Evolutionary conservation across 805 yeast species (phyloP).

Genomic region (Wickerhamomyces canadensis): DNA sequence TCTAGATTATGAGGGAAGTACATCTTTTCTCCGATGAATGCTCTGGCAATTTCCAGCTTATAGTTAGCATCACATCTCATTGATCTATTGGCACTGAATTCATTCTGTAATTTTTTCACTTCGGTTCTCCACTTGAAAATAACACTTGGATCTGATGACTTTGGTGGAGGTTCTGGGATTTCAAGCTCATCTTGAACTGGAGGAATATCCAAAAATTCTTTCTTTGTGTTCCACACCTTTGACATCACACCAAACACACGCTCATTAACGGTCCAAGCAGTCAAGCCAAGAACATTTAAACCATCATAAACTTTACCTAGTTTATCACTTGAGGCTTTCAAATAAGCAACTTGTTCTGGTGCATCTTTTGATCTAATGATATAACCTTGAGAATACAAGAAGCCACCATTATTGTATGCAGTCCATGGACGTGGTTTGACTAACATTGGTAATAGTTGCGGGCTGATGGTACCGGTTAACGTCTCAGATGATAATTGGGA

Average conservation of each 20-base stretch:
- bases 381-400: slow-evolving; percentile 53
- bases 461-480: slow-evolving; percentile 61
- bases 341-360: slow-evolving; percentile 85
- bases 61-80: slow-evolving; percentile 92
- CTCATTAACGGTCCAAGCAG: slow-evolving; percentile 90
- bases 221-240: slow-evolving; percentile 83
- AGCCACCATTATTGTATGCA: slow-evolving; percentile 79
- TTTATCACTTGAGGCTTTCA: slow-evolving; percentile 75
- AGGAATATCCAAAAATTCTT: slow-evolving; percentile 70
- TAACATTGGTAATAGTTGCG: slow-evolving; percentile 90
- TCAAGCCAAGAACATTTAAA: slow-evolving; percentile 75
- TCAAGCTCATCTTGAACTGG: slow-evolving; percentile 39
- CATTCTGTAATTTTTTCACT: slow-evolving; percentile 52
- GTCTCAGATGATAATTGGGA: slow-evolving; percentile 63
- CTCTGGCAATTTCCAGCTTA: slow-evolving; percentile 91
- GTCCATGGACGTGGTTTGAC: slow-evolving; percentile 89
- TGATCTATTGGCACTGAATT: slow-evolving; percentile 66
- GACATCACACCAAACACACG: slow-evolving; percentile 63
- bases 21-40: slow-evolving; percentile 73
- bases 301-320: slow-evolving; percentile 71
- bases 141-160: slow-evolving; percentile 66
- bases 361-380: slow-evolving; percentile 77
- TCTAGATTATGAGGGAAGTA: slow-evolving; percentile 79
- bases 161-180: slow-evolving; percentile 53
- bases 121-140: slow-evolving; percentile 62